Evolutionary conservation across 1,284 basidiomycete genomes (phyloP).

Genomic region (Hortiboletus rubellus): DNA sequence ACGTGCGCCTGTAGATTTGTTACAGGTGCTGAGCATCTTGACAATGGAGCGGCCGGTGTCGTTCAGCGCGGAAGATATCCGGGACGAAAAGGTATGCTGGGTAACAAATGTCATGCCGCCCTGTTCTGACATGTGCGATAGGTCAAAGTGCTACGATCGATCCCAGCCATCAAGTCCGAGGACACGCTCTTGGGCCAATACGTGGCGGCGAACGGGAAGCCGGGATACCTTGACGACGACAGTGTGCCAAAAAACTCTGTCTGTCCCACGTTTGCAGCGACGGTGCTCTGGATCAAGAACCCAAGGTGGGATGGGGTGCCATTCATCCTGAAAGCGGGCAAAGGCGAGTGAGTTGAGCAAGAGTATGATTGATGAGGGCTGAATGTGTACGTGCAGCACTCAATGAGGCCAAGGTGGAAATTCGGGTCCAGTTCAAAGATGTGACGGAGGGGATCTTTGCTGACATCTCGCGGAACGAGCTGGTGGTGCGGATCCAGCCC

Average conservation of each 20-base stretch:
- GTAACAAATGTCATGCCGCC: slow-evolving; percentile 13
- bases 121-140: slow-evolving; percentile 36
- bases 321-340: slow-evolving; percentile 95
- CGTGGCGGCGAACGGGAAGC: slow-evolving; percentile 83
- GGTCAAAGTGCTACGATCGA: slow-evolving; percentile 93
- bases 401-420: slow-evolving; percentile 96
- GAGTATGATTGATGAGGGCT: slow-evolving; percentile 11
- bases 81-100: slow-evolving; percentile 84
- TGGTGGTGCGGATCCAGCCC: slow-evolving; percentile 94
- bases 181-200: slow-evolving; percentile 94
- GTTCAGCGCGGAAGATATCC: slow-evolving; percentile 93
- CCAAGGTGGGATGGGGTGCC: slow-evolving; percentile 97
- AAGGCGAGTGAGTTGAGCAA: slow-evolving; percentile 58
- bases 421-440: slow-evolving; percentile 96
- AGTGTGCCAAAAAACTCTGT: slow-evolving; percentile 90
- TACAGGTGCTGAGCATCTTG: slow-evolving; percentile 90
- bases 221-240: slow-evolving; percentile 95
- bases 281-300: slow-evolving; percentile 88
- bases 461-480: slow-evolving; percentile 91
- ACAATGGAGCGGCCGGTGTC: slow-evolving; percentile 98
- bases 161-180: slow-evolving; percentile 74
- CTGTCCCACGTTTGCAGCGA: slow-evolving; percentile 91
- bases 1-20: slow-evolving; percentile 60
- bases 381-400: slow-evolving; percentile 55
- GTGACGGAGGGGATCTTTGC: slow-evolving; percentile 95